These are phyloP conservation scores for Colletotrichum karsti DNA, from an alignment of 2,329 filamentous ascomycete genomes.

Conservation along the genomic window DNA sequence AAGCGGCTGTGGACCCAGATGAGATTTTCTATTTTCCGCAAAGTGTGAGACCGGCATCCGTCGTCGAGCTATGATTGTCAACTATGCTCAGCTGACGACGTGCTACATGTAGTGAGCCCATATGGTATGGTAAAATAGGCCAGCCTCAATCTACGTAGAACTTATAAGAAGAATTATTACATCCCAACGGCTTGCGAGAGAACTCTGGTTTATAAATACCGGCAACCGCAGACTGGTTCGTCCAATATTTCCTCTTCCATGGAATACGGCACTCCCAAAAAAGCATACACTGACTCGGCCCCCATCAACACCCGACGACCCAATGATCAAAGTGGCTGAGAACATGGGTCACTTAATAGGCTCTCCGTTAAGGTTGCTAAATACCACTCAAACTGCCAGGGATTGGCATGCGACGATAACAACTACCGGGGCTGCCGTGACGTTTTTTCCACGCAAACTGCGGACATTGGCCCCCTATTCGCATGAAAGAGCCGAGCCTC, in stretches of 20 bases:
- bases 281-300: neutral
- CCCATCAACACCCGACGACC: neutral
- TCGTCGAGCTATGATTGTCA: neutral
- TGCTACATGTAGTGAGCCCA: neutral
- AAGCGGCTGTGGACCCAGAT: constrained; percentile 44
- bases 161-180: no score
- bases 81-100: neutral
- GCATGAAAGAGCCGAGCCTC: neutral
- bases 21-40: constrained; percentile 52
- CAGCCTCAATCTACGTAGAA: neutral
- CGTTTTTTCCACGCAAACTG: neutral
- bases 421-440: neutral
- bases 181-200: no score
- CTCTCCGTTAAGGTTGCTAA: neutral
- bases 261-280: neutral
- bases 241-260: neutral
- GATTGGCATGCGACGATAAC: neutral
- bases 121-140: no score
- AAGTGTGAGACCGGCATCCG: constrained; percentile 32
- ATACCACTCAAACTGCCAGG: neutral
- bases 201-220: neutral
- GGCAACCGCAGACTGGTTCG: neutral
- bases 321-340: neutral
- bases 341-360: neutral
- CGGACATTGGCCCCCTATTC: neutral